These are phyloP conservation scores for Ophiostoma angusticollis DNA, from an alignment of 2,329 filamentous ascomycete genomes.

Conservation along the genomic window DNA sequence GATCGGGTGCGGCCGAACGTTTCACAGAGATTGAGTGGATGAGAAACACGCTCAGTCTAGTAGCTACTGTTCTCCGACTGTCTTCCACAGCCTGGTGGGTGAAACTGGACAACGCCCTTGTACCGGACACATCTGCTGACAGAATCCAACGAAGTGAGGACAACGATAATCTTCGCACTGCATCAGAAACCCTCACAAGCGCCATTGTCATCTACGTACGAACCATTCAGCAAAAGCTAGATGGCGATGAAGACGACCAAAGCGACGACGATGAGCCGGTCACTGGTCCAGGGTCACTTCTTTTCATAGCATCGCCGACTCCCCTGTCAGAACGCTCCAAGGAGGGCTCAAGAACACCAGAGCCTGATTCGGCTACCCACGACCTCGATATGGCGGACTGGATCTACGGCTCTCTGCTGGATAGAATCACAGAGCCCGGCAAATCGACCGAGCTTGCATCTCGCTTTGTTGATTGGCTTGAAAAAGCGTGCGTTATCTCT, in stretches of 20 bases:
- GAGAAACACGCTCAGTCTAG: slow-evolving; percentile 10
- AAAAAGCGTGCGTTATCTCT: not conserved
- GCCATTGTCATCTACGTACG: slow-evolving; percentile 7
- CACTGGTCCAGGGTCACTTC: slow-evolving; percentile 1
- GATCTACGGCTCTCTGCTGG: slow-evolving; percentile 6
- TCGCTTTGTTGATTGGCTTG: slow-evolving; percentile 7
- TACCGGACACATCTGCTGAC: too few species aligned
- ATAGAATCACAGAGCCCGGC: not conserved
- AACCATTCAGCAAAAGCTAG: slow-evolving; percentile 4
- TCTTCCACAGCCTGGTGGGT: too few species aligned
- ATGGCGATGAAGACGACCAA: slow-evolving; percentile 2
- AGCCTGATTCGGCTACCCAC: not conserved
- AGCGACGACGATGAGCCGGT: slow-evolving; percentile 7
- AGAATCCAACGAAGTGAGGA: too few species aligned
- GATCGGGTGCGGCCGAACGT: slow-evolving; percentile 4
- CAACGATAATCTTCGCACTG: not conserved
- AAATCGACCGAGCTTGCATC: not conserved
- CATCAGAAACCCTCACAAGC: slow-evolving; percentile 5
- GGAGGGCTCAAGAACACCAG: too few species aligned
- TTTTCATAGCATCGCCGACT: not conserved
- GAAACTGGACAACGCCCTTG: too few species aligned
- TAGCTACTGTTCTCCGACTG: slow-evolving; percentile 7
- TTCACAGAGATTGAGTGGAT: slow-evolving; percentile 13
- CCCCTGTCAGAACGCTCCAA: too few species aligned
- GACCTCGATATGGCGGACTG: slow-evolving; percentile 5